Evolutionary conservation across 2,329 filamentous ascomycete genomes (phyloP).

Genomic region (Aureobasidium leucospermi): DNA sequence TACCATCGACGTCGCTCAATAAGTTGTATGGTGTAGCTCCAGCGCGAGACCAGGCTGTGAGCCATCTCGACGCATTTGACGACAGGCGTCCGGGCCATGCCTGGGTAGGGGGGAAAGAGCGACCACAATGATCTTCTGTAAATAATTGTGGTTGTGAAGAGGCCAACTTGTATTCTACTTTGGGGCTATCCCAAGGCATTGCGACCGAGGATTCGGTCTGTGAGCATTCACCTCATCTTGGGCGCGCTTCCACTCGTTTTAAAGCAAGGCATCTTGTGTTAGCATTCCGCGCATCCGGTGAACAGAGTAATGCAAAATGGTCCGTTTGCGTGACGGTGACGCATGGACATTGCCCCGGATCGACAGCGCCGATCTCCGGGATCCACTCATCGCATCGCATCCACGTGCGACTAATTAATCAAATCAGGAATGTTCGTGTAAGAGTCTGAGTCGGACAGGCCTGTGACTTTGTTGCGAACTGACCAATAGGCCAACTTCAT

Average conservation of each 20-base stretch:
- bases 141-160: background rate
- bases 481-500: too few species aligned
- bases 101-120: background rate
- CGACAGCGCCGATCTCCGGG: too few species aligned
- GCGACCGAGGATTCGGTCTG: background rate
- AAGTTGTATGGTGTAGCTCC: background rate
- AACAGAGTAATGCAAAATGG: background rate
- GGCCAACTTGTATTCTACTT: background rate
- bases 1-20: background rate
- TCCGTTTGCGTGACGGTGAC: background rate
- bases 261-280: background rate
- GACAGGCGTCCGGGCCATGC: background rate
- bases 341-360: too few species aligned
- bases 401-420: too few species aligned
- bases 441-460: too few species aligned
- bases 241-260: background rate
- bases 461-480: too few species aligned
- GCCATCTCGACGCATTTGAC: background rate
- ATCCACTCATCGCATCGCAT: too few species aligned
- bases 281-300: background rate
- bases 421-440: too few species aligned
- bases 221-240: background rate
- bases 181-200: background rate
- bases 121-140: background rate
- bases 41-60: background rate